phyloP scores from a whole-genome alignment of 371 early-diverging fungal species.

The Mucor circinelloides region DNA sequence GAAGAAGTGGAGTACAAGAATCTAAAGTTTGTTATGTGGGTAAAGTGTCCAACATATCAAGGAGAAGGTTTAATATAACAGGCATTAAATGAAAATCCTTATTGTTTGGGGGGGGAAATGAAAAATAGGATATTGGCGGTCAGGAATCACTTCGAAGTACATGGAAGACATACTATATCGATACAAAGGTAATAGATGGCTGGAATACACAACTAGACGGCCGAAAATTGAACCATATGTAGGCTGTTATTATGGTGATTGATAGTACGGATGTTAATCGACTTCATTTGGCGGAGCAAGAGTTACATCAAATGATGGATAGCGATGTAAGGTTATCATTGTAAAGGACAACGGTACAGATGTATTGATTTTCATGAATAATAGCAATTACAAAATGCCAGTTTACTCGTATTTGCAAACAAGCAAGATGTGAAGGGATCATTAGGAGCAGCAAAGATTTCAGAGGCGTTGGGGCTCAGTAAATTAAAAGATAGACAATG shows the following conservation, averaged over 20 bases:
- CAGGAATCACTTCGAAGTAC: constrained; percentile 72
- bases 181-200: constrained; percentile 49
- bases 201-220: background rate
- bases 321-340: constrained; percentile 53
- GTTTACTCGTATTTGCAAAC: constrained; percentile 72
- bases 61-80: background rate
- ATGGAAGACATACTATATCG: constrained; percentile 76
- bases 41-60: constrained; percentile 31
- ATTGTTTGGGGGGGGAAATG: background rate
- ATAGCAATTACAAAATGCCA: constrained; percentile 63
- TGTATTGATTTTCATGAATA: background rate
- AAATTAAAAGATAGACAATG: constrained; percentile 72
- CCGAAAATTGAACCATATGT: background rate
- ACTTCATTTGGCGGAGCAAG: constrained; percentile 63
- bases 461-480: constrained; percentile 66
- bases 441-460: constrained; percentile 67
- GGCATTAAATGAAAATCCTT: background rate
- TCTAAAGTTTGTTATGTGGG: constrained; percentile 77
- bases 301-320: constrained; percentile 77
- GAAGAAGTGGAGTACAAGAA: constrained; percentile 75
- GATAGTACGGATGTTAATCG: constrained; percentile 74
- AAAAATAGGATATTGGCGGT: constrained; percentile 69
- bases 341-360: background rate
- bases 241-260: constrained; percentile 80
- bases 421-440: constrained; percentile 75